Conservation (phyloP, 148 eudicot genomes). For the Nepenthes mirabilis region DNA sequence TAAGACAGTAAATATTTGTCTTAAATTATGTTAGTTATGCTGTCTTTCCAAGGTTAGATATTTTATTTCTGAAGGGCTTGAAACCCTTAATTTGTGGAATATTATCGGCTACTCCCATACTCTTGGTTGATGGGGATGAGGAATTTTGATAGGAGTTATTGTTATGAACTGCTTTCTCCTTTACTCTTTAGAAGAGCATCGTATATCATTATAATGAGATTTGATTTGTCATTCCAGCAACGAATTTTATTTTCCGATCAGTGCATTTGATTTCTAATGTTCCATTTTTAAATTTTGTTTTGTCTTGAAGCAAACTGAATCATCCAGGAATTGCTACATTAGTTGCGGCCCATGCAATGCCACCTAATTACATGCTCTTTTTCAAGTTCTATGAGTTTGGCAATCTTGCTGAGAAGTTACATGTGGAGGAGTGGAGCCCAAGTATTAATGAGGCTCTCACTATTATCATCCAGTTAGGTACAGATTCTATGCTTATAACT, state of each 20-base stretch:
- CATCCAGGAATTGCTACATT: conserved; percentile 74
- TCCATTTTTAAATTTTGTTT: neutral
- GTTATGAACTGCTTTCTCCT: too few species aligned
- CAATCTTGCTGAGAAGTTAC: conserved; percentile 69
- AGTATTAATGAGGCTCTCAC: conserved; percentile 40
- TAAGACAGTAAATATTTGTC: too few species aligned
- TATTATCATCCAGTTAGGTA: conserved; percentile 54
- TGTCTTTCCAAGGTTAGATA: too few species aligned
- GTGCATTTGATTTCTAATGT: neutral
- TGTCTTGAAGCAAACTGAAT: conserved; percentile 66
- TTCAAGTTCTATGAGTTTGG: conserved; percentile 58
- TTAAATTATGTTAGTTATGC: too few species aligned
- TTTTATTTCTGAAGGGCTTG: too few species aligned
- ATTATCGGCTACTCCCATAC: too few species aligned
- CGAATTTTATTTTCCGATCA: neutral
- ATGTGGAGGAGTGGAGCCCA: conserved; percentile 86
- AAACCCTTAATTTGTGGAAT: too few species aligned
- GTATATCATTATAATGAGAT: neutral
- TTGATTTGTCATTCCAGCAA: neutral
- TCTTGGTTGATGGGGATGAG: too few species aligned
- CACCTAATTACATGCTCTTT: conserved; percentile 95
- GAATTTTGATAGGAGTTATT: too few species aligned
- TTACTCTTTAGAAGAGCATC: too few species aligned
- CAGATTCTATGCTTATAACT: neutral
- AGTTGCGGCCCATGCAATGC: conserved; percentile 84